phyloP scores from a whole-genome alignment of 257 asterid species.

The Solanum infundibuliforme region DNA sequence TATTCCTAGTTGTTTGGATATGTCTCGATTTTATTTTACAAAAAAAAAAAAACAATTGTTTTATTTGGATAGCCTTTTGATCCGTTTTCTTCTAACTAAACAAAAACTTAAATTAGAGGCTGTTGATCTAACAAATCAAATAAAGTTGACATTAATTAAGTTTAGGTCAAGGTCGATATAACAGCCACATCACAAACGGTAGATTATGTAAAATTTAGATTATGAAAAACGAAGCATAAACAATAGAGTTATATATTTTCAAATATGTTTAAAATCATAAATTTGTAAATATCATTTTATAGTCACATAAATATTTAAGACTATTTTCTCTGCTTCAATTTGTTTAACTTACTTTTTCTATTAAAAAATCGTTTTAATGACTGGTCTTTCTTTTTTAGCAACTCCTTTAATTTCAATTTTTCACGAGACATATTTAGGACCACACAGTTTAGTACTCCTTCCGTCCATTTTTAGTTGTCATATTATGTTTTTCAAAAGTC shows the following conservation, averaged over 20 bases:
- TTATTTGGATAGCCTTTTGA: neutral
- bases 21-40: neutral
- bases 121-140: neutral
- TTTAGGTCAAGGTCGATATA: neutral
- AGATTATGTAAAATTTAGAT: neutral
- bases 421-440: neutral
- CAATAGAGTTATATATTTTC: neutral
- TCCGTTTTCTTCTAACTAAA: neutral
- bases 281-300: no score
- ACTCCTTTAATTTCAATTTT: neutral
- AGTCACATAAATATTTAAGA: neutral
- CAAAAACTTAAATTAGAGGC: neutral
- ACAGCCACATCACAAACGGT: neutral
- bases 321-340: neutral
- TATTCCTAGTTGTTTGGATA: neutral
- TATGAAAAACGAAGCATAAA: neutral
- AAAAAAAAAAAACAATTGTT: neutral
- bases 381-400: neutral
- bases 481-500: neutral
- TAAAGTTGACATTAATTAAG: neutral
- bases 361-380: neutral
- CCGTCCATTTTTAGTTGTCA: neutral
- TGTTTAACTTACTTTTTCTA: no score
- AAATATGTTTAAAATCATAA: neutral
- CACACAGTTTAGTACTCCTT: no score